Base-by-base conservation (phyloP, 768 basidiomycete genomes). In the Cystobasidium tubakii region DNA sequence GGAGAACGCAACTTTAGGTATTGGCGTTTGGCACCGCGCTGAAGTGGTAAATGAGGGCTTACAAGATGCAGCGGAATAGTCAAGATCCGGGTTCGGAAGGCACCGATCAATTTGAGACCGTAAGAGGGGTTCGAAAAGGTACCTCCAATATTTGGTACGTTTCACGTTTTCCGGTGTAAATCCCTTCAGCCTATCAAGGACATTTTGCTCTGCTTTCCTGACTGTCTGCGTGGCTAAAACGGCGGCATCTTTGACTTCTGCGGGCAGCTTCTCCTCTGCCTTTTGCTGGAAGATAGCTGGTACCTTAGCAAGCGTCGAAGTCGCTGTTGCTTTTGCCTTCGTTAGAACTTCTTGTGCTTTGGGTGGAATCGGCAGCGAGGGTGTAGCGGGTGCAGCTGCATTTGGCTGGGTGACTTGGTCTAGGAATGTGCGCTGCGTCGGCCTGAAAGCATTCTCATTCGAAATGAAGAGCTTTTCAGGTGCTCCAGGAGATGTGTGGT, bases 241-340 rank as follows among this genome's bases (percentile, higher is more conserved):
- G 17, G 55, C 69, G 3, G 15, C 29, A 1, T 71, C 54, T 44
- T 71, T 46, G 10, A 60, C 33, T 9, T 60, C 55, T 13, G 25
- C 27, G 6, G 69, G 33, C 23, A 71, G 23, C 29, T 19, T 36
- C 27, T 29, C 55, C n/a, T 57, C 36, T 6, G 36, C 55, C 33
- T 71, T 55, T 44, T 55, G 50, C 54, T 71, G 69, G 29, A 71
- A 42, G 54, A 71, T 71, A 21, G 69, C 53, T 10, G 69, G 69
- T n/a, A 71, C 69, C 21, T 60, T 55, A 15, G 34, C n/a, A 17
- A 71, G 25, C n/a, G 69, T 7, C 2, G 69, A 29, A 7, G 21
- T 29, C n/a, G 44, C 55, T n/a, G 69, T 44, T 34, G 25, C 54
- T n/a, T 34, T 33, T 27, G 27, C 66, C 15, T 42, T 46, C 3